Percentiles rank a stretch among this genome's conserved stretches.
phyloP scores from a whole-genome alignment of 352 stramenopile species.

The Pythium biforme region DNA sequence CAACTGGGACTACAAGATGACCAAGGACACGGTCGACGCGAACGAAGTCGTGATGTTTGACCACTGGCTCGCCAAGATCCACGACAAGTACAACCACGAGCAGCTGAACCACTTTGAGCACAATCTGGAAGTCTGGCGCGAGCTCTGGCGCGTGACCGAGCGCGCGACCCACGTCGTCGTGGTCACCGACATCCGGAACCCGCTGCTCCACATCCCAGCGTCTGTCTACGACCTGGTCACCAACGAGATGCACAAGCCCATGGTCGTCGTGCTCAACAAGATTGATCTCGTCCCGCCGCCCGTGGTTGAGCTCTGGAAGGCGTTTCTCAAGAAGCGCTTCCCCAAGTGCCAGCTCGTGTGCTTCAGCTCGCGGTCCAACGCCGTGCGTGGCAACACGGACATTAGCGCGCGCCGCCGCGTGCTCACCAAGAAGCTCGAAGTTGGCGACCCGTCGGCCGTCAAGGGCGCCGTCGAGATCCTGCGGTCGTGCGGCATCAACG shows the following conservation, averaged over 20 bases:
- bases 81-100: constrained; percentile 80
- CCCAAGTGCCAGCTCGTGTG: constrained; percentile 64
- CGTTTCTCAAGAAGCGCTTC: constrained; percentile 61
- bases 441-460: constrained; percentile 65
- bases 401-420: constrained; percentile 67
- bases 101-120: constrained; percentile 87
- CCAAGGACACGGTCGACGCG: constrained; percentile 81
- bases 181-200: constrained; percentile 79
- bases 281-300: constrained; percentile 68
- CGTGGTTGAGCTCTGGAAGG: constrained; percentile 67
- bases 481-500: constrained; percentile 59
- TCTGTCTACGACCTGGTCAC: constrained; percentile 82
- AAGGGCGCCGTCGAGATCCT: constrained; percentile 69
- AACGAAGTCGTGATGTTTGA: constrained; percentile 87
- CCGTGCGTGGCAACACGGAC: constrained; percentile 65
- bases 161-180: constrained; percentile 77
- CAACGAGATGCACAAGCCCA: constrained; percentile 66
- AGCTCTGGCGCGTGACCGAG: constrained; percentile 86
- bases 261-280: constrained; percentile 87
- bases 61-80: constrained; percentile 82
- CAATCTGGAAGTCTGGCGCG: constrained; percentile 84
- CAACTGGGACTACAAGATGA: constrained; percentile 76
- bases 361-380: constrained; percentile 77
- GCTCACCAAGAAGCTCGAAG: constrained; percentile 78
- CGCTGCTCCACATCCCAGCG: constrained; percentile 75